Conservation (phyloP, 2,329 filamentous ascomycete genomes). For the Rhynchosporium agropyri region DNA sequence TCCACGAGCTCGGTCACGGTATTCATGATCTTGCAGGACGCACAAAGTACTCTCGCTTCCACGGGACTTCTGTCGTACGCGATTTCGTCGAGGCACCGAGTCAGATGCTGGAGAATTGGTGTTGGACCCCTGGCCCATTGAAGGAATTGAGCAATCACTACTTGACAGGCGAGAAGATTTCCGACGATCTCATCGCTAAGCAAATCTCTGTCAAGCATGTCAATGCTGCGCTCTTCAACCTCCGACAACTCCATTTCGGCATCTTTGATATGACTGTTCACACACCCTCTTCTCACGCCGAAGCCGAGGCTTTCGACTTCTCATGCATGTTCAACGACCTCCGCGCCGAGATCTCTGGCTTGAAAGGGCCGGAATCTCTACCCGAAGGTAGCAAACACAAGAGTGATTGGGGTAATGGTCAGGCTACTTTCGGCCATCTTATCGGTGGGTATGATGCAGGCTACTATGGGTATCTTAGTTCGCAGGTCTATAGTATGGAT, state of each 20-base stretch:
- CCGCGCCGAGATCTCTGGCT: slow-evolving; percentile 69
- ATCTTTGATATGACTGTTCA: slow-evolving; percentile 86
- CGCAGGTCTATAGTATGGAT: slow-evolving; percentile 79
- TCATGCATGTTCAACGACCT: slow-evolving; percentile 72
- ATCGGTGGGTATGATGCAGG: slow-evolving; percentile 85
- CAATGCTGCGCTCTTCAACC: slow-evolving; percentile 77
- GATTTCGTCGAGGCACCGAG: slow-evolving; percentile 74
- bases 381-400: slow-evolving; percentile 65
- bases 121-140: slow-evolving; percentile 68
- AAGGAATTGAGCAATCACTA: slow-evolving; percentile 74
- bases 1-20: slow-evolving; percentile 75
- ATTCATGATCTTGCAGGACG: slow-evolving; percentile 70
- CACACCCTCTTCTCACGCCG: slow-evolving; percentile 67
- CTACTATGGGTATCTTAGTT: slow-evolving; percentile 77
- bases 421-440: slow-evolving; percentile 80
- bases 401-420: slow-evolving; percentile 69
- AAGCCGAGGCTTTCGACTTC: slow-evolving; percentile 66
- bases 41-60: slow-evolving; percentile 65
- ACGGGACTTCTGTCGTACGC: slow-evolving; percentile 66
- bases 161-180: slow-evolving; percentile 68
- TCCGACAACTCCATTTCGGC: slow-evolving; percentile 78
- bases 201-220: slow-evolving; percentile 78
- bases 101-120: slow-evolving; percentile 78
- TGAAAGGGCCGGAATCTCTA: slow-evolving; percentile 56
- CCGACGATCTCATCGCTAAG: slow-evolving; percentile 73